phyloP scores from a whole-genome alignment of 2,329 filamentous ascomycete genomes.

The Grosmannia huntii region DNA sequence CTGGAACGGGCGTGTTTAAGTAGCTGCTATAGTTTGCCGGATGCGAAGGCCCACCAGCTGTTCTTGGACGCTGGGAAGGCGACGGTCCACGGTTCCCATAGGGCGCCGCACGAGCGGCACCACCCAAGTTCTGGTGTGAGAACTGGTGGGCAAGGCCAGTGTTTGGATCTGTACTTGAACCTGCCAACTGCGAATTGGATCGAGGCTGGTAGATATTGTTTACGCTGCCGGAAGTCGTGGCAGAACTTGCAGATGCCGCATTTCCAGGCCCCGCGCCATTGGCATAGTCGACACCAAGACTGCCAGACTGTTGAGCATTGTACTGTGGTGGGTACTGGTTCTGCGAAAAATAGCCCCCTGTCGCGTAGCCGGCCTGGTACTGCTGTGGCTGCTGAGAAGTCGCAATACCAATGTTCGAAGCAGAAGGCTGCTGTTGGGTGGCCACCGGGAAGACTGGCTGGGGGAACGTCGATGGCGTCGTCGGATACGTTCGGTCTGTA shows the following conservation, averaged over 20 bases:
- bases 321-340: slow-evolving; percentile 22
- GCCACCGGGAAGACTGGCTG: slow-evolving; percentile 61
- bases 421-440: slow-evolving; percentile 17
- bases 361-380: slow-evolving; percentile 32
- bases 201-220: slow-evolving; percentile 34
- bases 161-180: slow-evolving; percentile 60
- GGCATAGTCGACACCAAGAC: not conserved
- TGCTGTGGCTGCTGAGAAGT: slow-evolving; percentile 28
- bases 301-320: slow-evolving; percentile 21
- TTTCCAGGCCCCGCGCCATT: slow-evolving; percentile 4
- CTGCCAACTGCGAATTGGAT: slow-evolving; percentile 37
- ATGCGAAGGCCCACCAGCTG: slow-evolving; percentile 58
- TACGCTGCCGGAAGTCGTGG: not conserved
- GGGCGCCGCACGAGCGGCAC: slow-evolving; percentile 53
- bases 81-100: slow-evolving; percentile 57
- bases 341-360: slow-evolving; percentile 46
- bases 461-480: slow-evolving; percentile 90
- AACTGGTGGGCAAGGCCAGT: slow-evolving; percentile 92
- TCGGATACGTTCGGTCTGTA: slow-evolving; percentile 61
- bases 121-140: slow-evolving; percentile 85
- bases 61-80: slow-evolving; percentile 67
- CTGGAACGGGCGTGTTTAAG: slow-evolving; percentile 54
- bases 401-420: slow-evolving; percentile 31
- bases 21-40: slow-evolving; percentile 52
- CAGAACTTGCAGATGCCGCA: not conserved